Conservation (phyloP, 2,329 filamentous ascomycete genomes). For the Xenosphaeropsis pyriputrescens region DNA sequence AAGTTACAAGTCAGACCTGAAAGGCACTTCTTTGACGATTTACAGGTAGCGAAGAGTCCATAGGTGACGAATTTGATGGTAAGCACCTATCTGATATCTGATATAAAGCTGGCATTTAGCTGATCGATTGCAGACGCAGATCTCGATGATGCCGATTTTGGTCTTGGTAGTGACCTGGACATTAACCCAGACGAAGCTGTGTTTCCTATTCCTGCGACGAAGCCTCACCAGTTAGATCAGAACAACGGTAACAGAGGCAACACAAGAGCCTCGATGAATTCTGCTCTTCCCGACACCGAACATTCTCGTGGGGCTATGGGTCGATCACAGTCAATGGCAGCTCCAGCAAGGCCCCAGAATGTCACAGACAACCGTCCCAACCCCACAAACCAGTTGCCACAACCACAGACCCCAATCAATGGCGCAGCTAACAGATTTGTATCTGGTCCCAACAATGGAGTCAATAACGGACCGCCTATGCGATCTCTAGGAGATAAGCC, state of each 20-base stretch:
- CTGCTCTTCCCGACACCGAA: conserved; percentile 10
- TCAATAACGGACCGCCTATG: too few species aligned
- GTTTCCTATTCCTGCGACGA: conserved; percentile 24
- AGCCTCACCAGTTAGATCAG: conserved; percentile 5
- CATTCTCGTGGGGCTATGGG: conserved; percentile 5
- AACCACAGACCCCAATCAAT: conserved; percentile 14
- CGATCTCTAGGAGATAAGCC: background rate
- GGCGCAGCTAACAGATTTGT: background rate
- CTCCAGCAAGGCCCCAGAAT: conserved; percentile 13
- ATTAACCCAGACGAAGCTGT: conserved; percentile 67
- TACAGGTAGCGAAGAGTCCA: conserved; percentile 4
- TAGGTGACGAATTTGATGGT: conserved; percentile 40
- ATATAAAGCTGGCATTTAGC: conserved; percentile 14
- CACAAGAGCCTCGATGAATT: conserved; percentile 3
- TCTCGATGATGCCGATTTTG: conserved; percentile 67
- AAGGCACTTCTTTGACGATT: too few species aligned
- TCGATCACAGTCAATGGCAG: conserved; percentile 11
- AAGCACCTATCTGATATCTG: conserved; percentile 24
- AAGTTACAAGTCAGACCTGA: conserved; percentile 2
- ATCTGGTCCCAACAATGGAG: background rate
- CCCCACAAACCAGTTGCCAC: conserved; percentile 2
- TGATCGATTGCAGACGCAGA: conserved; percentile 40
- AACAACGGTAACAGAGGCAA: too few species aligned
- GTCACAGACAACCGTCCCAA: background rate
- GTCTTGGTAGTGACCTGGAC: conserved; percentile 41